These are phyloP conservation scores for Evernia prunastri DNA, from an alignment of 495 filamentous ascomycete species.

Conservation along the genomic window DNA sequence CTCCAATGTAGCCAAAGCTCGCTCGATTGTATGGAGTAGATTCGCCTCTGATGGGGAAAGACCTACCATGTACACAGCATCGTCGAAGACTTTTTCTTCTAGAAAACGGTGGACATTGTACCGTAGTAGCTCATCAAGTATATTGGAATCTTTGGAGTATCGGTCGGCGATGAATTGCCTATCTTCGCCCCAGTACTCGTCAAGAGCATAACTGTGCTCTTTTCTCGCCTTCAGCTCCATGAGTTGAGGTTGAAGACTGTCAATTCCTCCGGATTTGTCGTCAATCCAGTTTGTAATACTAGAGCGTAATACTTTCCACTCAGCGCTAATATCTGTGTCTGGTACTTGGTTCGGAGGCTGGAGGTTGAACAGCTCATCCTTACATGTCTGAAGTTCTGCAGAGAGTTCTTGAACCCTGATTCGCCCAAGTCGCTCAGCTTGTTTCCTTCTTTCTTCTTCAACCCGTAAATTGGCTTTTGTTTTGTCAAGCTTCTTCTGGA, in stretches of 20 bases:
- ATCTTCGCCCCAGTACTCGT: slow-evolving; percentile 16
- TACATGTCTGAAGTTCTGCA: slow-evolving; percentile 1
- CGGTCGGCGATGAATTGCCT: slow-evolving; percentile 1
- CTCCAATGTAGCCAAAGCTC: not conserved
- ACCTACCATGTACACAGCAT: not conserved
- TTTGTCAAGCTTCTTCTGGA: too few species aligned
- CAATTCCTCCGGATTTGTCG: not conserved
- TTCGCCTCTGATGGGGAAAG: not conserved
- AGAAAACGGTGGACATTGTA: slow-evolving; percentile 1
- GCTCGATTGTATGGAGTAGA: not conserved
- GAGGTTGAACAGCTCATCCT: slow-evolving; percentile 16
- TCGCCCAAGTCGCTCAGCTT: too few species aligned
- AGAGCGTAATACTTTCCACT: not conserved
- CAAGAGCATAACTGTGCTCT: not conserved
- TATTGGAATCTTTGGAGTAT: not conserved
- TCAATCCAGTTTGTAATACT: slow-evolving; percentile 2
- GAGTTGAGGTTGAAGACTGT: not conserved
- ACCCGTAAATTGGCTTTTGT: too few species aligned
- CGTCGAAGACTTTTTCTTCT: not conserved
- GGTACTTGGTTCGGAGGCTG: slow-evolving; percentile 7
- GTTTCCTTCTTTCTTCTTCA: too few species aligned
- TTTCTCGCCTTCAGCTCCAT: not conserved
- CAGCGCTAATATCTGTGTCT: slow-evolving; percentile 2
- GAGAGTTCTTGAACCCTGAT: not conserved
- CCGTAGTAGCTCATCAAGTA: not conserved